Evolutionary conservation across 768 basidiomycete genomes (phyloP).

Genomic region (Tylopilus vinaceipallidus): DNA sequence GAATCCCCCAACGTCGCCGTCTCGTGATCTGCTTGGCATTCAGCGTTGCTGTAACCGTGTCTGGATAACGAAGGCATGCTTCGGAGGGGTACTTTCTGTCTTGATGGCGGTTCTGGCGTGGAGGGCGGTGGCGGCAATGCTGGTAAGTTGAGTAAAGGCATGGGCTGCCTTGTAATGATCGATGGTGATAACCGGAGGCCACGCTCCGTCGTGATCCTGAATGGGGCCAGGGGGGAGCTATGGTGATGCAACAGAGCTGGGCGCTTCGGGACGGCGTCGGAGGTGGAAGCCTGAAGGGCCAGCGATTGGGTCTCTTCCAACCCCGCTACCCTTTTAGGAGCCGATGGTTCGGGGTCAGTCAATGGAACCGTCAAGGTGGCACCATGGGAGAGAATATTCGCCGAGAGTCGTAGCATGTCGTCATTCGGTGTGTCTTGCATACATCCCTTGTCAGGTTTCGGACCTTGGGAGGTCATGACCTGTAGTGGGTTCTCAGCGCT

Average conservation of each 20-base stretch:
- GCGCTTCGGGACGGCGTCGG: constrained; percentile 3
- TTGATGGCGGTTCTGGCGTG: constrained; percentile 8
- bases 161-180: constrained; percentile 41
- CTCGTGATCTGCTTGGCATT: constrained; percentile 23
- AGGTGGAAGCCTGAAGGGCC: background rate
- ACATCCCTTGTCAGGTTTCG: constrained; percentile 1
- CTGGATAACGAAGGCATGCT: constrained; percentile 56
- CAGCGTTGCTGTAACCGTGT: constrained; percentile 30
- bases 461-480: background rate
- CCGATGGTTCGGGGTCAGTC: background rate
- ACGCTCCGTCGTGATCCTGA: constrained; percentile 32
- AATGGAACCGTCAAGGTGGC: constrained; percentile 5
- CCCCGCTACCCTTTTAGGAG: too few relatives aligned
- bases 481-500: constrained; percentile 7
- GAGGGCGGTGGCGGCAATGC: constrained; percentile 37
- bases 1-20: constrained; percentile 24
- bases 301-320: too few relatives aligned
- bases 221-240: constrained; percentile 18
- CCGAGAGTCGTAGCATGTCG: constrained; percentile 16
- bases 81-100: constrained; percentile 36
- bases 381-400: constrained; percentile 8
- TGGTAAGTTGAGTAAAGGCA: constrained; percentile 52
- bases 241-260: constrained; percentile 9
- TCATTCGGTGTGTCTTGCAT: constrained; percentile 10
- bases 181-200: constrained; percentile 46